Evolutionary conservation across 2,329 filamentous ascomycete genomes (phyloP).

Genomic region (Apiospora saccharicola): DNA sequence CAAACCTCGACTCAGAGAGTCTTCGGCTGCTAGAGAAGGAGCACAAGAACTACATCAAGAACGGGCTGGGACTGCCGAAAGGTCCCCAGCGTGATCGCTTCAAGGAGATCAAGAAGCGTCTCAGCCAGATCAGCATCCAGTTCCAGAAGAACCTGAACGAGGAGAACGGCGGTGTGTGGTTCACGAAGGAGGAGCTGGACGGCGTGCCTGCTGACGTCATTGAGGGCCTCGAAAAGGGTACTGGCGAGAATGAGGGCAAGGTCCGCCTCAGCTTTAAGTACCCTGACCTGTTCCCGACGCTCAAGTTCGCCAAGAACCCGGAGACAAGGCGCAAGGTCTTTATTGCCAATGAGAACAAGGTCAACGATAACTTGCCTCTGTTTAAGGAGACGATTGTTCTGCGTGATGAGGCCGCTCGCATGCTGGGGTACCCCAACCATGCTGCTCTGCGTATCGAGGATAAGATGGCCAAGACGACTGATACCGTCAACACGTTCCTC

Average conservation of each 20-base stretch:
- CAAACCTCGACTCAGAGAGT: constrained; percentile 71
- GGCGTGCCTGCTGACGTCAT: constrained; percentile 78
- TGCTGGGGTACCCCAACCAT: constrained; percentile 80
- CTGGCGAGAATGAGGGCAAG: constrained; percentile 75
- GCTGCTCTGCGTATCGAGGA: constrained; percentile 79
- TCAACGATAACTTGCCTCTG: constrained; percentile 73
- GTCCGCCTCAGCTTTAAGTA: constrained; percentile 84
- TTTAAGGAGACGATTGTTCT: constrained; percentile 79
- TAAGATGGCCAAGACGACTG: constrained; percentile 84
- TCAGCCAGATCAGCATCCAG: constrained; percentile 76
- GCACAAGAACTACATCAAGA: constrained; percentile 77
- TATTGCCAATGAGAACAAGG: constrained; percentile 82
- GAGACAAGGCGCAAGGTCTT: constrained; percentile 74
- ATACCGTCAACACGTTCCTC: constrained; percentile 77
- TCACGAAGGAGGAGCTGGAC: constrained; percentile 74
- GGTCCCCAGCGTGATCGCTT: constrained; percentile 78
- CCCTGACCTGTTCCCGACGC: constrained; percentile 77
- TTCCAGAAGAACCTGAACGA: constrained; percentile 85
- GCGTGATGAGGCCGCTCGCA: constrained; percentile 78
- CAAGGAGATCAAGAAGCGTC: constrained; percentile 84
- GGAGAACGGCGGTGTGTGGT: constrained; percentile 83
- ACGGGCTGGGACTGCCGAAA: constrained; percentile 75
- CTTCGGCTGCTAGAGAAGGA: constrained; percentile 79
- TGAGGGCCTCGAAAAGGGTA: constrained; percentile 73
- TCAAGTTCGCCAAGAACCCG: constrained; percentile 78